Conservation (phyloP, 805 yeast species). For the Candida montana region DNA sequence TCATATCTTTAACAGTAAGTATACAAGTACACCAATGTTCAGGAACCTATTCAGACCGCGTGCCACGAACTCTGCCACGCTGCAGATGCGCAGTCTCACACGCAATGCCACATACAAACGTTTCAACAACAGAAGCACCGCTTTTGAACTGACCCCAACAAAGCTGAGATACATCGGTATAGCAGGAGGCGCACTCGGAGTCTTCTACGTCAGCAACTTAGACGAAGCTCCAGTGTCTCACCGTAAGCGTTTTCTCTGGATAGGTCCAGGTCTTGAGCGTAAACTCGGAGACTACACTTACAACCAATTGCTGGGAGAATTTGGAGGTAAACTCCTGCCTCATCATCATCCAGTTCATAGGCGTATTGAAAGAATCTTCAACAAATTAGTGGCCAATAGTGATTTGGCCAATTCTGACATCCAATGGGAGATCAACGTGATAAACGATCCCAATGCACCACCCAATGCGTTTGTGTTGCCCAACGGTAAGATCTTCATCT, state of each 20-base stretch:
- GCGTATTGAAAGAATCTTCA: constrained; percentile 58
- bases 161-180: constrained; percentile 20
- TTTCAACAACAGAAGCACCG: constrained; percentile 4
- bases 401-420: constrained; percentile 28
- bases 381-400: constrained; percentile 56
- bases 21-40: too few species aligned
- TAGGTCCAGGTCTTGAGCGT: constrained; percentile 59
- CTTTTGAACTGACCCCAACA: constrained; percentile 8
- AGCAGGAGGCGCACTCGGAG: constrained; percentile 25
- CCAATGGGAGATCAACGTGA: constrained; percentile 80
- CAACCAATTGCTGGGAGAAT: constrained; percentile 51
- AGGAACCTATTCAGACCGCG: neutral
- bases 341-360: constrained; percentile 51
- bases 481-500: constrained; percentile 92
- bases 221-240: constrained; percentile 81
- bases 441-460: constrained; percentile 62
- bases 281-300: constrained; percentile 63
- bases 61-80: neutral
- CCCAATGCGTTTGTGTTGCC: constrained; percentile 97
- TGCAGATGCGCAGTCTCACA: constrained; percentile 7
- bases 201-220: constrained; percentile 46
- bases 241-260: constrained; percentile 65
- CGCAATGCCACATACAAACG: constrained; percentile 1
- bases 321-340: constrained; percentile 51
- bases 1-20: too few species aligned